Evolutionary conservation across 2,329 filamentous ascomycete genomes (phyloP), one percentile per base, ranked within the genome.

Genomic region (Triangularia verruculosa): DNA sequence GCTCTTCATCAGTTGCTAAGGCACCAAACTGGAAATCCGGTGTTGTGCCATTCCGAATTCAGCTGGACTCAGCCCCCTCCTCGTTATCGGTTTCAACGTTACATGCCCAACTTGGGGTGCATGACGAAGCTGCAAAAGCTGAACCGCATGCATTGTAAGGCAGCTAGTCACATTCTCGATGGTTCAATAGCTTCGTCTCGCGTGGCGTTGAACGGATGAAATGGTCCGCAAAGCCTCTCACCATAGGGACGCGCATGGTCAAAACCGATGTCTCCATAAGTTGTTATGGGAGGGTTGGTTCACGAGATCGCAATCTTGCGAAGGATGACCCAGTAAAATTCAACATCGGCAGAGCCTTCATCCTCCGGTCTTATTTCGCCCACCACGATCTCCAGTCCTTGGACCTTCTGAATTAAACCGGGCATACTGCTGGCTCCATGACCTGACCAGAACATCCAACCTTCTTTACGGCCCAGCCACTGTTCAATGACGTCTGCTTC

Each of bases 371-470:
- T 63, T 4, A 77, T 67, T 57, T 75, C 73, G 22, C 66, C 63
- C 3, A 74, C 25, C 24, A 77, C 57, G 1, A 78, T 59, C n/a
- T 77, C 70, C 11, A 80, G 65, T 3, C 74, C 76, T 0, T 66
- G 51, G 30, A 52, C 67, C n/a, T 70, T 69, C 54, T 69, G 70
- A 1, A 79, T 22, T 53, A 70, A 64, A 28, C 70, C 64, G 32
- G 76, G 43, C 7, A 74, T 78, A 34, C 65, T 70, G 20, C 77
- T 73, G 27, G 68, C 68, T 1, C 78, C 78, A 73, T 73, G 76
- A 9, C 77, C 75, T 67, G 78, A 79, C 77, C 76, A 79, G 61
- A 72, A 81, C 74, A 79, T 77, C 78, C 78, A 80, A 1, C 75
- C 77, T 43, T 76, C 68, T 12, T 77, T 72, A 11, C 77, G 69